These are phyloP conservation scores for Seiridium cupressi DNA, from an alignment of 2,329 filamentous ascomycete genomes.

Conservation along the genomic window DNA sequence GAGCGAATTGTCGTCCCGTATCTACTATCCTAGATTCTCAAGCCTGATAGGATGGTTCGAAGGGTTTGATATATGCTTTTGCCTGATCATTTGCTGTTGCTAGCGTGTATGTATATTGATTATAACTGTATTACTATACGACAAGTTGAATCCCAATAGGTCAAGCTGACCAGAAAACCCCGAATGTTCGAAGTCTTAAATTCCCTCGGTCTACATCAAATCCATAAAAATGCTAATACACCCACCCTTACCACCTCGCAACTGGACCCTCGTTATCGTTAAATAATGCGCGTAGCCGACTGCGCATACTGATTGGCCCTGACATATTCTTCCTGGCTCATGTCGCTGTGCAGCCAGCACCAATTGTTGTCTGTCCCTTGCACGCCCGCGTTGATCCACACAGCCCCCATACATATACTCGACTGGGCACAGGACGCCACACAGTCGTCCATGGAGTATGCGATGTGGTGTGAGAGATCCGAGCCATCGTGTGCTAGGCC, in stretches of 20 bases:
- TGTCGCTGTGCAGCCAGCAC: constrained; percentile 24
- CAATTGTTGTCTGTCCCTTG: constrained; percentile 26
- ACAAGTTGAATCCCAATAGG: too few species aligned
- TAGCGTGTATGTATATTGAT: too few species aligned
- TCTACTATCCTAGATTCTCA: constrained; percentile 80
- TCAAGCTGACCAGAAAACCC: too few species aligned
- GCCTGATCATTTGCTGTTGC: too few species aligned
- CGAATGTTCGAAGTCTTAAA: background rate
- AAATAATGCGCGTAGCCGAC: background rate
- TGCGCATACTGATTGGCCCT: background rate
- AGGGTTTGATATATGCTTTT: constrained; percentile 66
- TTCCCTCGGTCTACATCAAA: background rate
- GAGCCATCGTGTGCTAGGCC: constrained; percentile 18
- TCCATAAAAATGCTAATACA: background rate
- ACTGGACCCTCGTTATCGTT: background rate
- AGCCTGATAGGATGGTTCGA: constrained; percentile 80
- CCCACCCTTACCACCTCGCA: background rate
- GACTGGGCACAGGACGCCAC: constrained; percentile 18
- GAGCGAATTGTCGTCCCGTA: constrained; percentile 64
- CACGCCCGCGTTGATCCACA: constrained; percentile 23
- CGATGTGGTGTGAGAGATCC: constrained; percentile 20
- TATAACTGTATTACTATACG: too few species aligned
- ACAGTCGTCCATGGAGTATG: constrained; percentile 21
- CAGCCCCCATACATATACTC: constrained; percentile 17
- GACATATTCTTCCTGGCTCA: constrained; percentile 8